Conservation (phyloP, 768 basidiomycete species). For the Suillus clintonianus region DNA sequence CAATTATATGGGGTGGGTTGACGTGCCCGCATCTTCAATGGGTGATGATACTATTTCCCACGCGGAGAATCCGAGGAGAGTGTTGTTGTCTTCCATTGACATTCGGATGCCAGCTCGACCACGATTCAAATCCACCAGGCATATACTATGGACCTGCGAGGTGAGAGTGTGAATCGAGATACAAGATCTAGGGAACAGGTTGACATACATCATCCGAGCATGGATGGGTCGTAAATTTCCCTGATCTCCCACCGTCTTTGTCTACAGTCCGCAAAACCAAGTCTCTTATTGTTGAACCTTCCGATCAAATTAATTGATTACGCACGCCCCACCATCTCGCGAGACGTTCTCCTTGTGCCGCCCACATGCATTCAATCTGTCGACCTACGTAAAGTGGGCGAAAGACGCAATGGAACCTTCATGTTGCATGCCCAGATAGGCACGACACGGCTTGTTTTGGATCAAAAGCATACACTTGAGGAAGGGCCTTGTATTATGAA, state of each 20-base stretch:
- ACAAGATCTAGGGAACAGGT: no score
- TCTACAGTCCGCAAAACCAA: not conserved
- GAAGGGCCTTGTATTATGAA: not conserved
- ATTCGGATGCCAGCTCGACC: not conserved
- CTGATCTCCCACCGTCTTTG: not conserved
- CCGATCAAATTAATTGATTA: not conserved
- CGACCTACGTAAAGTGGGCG: not conserved
- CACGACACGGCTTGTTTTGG: not conserved
- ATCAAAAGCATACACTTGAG: not conserved
- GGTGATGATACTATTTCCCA: not conserved
- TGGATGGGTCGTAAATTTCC: not conserved
- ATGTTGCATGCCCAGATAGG: not conserved
- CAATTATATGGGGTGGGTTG: not conserved
- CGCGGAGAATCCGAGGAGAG: not conserved
- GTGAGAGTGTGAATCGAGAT: not conserved
- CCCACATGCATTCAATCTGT: not conserved
- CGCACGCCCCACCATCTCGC: not conserved
- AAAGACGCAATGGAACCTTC: not conserved
- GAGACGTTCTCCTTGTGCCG: not conserved
- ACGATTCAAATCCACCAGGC: not conserved
- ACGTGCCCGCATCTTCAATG: not conserved
- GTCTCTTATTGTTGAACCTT: not conserved
- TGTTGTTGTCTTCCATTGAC: not conserved
- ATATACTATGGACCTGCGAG: not conserved
- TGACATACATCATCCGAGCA: not conserved